These are phyloP conservation scores for Alternaria novae-zelandiae DNA, from an alignment of 2,329 filamentous ascomycete species.

Conservation along the genomic window DNA sequence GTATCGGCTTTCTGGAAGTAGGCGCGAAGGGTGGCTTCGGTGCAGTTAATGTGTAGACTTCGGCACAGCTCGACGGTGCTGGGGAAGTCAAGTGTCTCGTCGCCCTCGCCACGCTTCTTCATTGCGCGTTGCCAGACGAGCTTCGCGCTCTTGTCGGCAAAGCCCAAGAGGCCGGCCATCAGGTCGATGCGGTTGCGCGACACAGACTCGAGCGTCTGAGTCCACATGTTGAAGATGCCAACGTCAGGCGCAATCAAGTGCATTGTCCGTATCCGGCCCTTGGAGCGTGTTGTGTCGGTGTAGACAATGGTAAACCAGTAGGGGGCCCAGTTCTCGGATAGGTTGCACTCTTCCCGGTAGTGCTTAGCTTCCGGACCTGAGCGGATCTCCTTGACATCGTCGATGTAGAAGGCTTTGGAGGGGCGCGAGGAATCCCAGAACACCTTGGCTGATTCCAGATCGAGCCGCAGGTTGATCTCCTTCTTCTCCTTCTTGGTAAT, in stretches of 20 bases:
- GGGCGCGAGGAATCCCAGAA: conserved; percentile 82
- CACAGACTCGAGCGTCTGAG: conserved; percentile 80
- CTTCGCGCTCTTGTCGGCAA: conserved; percentile 76
- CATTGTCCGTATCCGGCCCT: conserved; percentile 77
- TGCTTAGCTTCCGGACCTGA: conserved; percentile 83
- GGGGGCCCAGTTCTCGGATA: conserved; percentile 70
- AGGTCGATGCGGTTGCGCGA: conserved; percentile 85
- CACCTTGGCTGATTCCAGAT: conserved; percentile 83
- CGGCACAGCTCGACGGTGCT: conserved; percentile 85
- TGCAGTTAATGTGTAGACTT: conserved; percentile 89
- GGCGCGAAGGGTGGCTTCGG: conserved; percentile 72
- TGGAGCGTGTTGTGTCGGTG: conserved; percentile 76
- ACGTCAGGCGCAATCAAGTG: conserved; percentile 83
- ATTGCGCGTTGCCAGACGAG: conserved; percentile 89
- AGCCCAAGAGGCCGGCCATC: conserved; percentile 85
- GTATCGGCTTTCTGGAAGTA: conserved; percentile 78
- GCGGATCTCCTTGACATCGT: conserved; percentile 92
- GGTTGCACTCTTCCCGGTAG: conserved; percentile 82
- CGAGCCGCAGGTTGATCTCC: conserved; percentile 76
- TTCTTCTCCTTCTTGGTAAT: conserved; percentile 82
- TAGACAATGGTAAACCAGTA: conserved; percentile 93
- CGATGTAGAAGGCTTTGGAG: conserved; percentile 87
- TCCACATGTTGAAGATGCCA: conserved; percentile 79
- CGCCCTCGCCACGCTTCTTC: conserved; percentile 66
- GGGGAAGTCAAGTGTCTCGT: conserved; percentile 76